These are phyloP conservation scores for Rhizoclosmatium sp. DNA, from an alignment of 192 early-diverging fungal species.

Conservation along the genomic window DNA sequence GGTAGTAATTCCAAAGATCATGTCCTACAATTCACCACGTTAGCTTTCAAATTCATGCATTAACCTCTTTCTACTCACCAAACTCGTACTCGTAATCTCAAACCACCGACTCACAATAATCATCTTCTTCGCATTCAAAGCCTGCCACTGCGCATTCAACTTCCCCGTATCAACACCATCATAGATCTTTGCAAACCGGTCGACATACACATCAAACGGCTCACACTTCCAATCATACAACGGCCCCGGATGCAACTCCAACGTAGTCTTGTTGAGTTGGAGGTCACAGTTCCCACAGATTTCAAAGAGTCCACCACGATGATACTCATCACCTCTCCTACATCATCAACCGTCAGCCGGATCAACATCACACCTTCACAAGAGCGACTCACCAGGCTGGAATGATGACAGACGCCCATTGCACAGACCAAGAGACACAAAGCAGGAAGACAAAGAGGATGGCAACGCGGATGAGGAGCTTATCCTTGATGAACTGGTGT, in stretches of 20 bases:
- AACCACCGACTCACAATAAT: not conserved
- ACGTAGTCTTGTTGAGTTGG: not conserved
- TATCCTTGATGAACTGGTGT: no score
- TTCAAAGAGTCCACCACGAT: constrained; percentile 17
- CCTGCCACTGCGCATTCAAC: not conserved
- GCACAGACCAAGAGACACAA: no score
- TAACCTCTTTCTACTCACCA: no score
- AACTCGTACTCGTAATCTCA: not conserved
- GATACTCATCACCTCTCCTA: constrained; percentile 19
- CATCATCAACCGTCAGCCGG: not conserved
- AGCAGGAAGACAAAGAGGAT: no score
- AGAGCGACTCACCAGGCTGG: no score
- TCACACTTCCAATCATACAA: not conserved
- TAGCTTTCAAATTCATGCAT: no score
- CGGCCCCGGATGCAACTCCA: not conserved
- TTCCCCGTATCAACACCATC: no score
- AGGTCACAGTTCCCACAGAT: constrained; percentile 21
- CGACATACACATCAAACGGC: constrained; percentile 1
- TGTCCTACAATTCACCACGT: not conserved
- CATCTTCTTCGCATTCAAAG: not conserved
- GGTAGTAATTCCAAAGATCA: not conserved
- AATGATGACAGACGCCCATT: no score
- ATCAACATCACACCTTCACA: no score
- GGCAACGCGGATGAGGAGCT: no score
- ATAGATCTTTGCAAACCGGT: not conserved